Evolutionary conservation across 2,329 filamentous ascomycete species (phyloP), one percentile per base, ranked within the genome.

Genomic region (Blumeriella jaapii): DNA sequence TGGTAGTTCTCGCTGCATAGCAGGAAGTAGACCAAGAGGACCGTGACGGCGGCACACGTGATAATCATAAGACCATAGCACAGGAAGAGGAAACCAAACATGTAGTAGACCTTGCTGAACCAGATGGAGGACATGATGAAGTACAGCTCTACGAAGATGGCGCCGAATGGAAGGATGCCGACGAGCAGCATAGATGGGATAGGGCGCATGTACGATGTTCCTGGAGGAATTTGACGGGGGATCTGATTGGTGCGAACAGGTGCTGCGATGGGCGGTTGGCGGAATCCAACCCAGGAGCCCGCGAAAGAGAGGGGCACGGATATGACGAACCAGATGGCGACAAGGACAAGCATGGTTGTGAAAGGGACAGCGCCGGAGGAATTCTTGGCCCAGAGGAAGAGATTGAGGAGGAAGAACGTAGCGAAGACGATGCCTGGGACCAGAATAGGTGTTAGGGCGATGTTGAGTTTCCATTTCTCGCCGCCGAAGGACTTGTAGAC

Each of bases 41-140:
- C 78, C 1, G 91, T 96, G 25, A 93, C 89, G 1, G 87, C 80
- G 0, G 89, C 89, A 40, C 82, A 86, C 1, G 91, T 96, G 51
- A 94, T 82, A 50, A 96, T 85, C 86, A 98, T 95, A 31, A 98
- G 72, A 8, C 83, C 87, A 55, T 94, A 98, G 68, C 87, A 95
- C 38, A 98, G 71, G 68, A 98, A 98, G 22, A 98, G 67, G 69
- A 98, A 98, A 14, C 91, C 91, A 53, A 98, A 98, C 91, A 98
- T 98, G 71, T 98, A 98, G 69, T 98, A 98, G 48, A 98, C 91
- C 61, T 91, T 85, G 65, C 80, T 89, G 61, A 93, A 94, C 91
- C 91, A 98, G 56, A 98, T 89, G 16, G 84, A 93, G 62, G 80
- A 93, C 84, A 98, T 93, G 65, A 98, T 95, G 62, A 96, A 96